Base-by-base conservation (phyloP, 257 asterid species). In the Knoxia roxburghii region DNA sequence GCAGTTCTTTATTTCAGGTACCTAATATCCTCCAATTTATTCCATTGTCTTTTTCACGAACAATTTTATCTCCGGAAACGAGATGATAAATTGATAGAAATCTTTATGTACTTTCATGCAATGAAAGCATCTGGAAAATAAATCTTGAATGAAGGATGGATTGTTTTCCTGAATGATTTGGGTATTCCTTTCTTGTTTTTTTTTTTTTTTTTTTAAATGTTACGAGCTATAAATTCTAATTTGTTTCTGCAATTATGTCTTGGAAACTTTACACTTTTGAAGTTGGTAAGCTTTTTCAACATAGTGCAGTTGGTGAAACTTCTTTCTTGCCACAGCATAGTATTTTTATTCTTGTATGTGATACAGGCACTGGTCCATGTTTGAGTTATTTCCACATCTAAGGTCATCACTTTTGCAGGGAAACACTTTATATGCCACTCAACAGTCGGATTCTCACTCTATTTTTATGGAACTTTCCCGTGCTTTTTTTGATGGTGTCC, bases 1-100 rank as follows among this genome's bases (percentile, higher is more conserved):
- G 96, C 70, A 77, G 64, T 65, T 86, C 95, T 81, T 97, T 94
- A 64, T 77, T 90, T 70, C 87, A 94, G 97, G 99, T 93, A 87
- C 62, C 39, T 57, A 57, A 43, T 43, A 26, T 54, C 37, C 54
- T 51, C 61, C 11, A 35, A 33, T 27, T 58, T 29, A 23, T 40
- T 57, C 29, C 18, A 21, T 35, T 27, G 64, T 68, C 23, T 24
- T 60, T 35, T 43, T 20, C 27, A 24, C 49, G 39, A 30, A 40
- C 46, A 30, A 53, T 52, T 18, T 69, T 32, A 33, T 46, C 23
- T 58, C 60, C 6, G 6, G 39, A n/a, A 10, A 6, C 48, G 18
- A 17, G 41, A 33, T 65, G 48, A 32, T n/a, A 10, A 2, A 26
- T 33, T 59, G 23, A 9, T 40, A 10, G 50, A 39, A 15, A 0